These are phyloP conservation scores for Candida tibetensis DNA, from an alignment of 805 yeast species.

Conservation along the genomic window DNA sequence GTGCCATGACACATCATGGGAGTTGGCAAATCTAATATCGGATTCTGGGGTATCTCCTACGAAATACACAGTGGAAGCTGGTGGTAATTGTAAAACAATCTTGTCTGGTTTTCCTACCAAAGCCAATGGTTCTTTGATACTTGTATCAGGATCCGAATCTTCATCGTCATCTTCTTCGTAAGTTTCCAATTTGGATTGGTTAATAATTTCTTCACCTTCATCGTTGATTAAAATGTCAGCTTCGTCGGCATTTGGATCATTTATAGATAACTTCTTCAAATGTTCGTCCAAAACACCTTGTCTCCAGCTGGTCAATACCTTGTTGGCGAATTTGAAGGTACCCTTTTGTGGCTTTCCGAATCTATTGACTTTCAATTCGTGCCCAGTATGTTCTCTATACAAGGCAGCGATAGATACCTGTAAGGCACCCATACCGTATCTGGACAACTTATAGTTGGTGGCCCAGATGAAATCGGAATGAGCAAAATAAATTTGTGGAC, in stretches of 20 bases:
- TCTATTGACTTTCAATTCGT: constrained; percentile 72
- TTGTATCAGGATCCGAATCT: constrained; percentile 11
- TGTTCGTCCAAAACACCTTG: constrained; percentile 73
- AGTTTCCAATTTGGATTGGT: constrained; percentile 40
- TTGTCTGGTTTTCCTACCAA: constrained; percentile 30
- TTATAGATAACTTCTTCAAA: constrained; percentile 50
- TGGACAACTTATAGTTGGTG: constrained; percentile 72
- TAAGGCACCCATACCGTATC: constrained; percentile 94
- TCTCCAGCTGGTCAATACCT: constrained; percentile 75
- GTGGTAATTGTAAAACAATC: constrained; percentile 61
- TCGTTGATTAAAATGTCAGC: constrained; percentile 43
- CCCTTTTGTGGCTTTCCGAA: constrained; percentile 91
- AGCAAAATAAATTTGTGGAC: constrained; percentile 82
- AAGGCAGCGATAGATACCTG: constrained; percentile 86
- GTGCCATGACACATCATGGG: constrained; percentile 81
- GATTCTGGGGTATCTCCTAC: constrained; percentile 92
- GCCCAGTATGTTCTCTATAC: constrained; percentile 81
- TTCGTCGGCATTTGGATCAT: constrained; percentile 42
- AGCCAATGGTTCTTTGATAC: constrained; percentile 11
- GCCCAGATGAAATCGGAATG: constrained; percentile 95
- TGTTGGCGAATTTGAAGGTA: constrained; percentile 80
- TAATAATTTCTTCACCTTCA: constrained; percentile 44
- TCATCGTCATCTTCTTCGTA: constrained; percentile 30
- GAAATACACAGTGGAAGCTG: constrained; percentile 82
- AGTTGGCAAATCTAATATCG: constrained; percentile 82